A percentile compares a stretch with the other conserved stretches of the same genome.
These are phyloP conservation scores for Plasmodium falciparum DNA, from an alignment of 169 alveolate genomes.

Conservation along the genomic window DNA sequence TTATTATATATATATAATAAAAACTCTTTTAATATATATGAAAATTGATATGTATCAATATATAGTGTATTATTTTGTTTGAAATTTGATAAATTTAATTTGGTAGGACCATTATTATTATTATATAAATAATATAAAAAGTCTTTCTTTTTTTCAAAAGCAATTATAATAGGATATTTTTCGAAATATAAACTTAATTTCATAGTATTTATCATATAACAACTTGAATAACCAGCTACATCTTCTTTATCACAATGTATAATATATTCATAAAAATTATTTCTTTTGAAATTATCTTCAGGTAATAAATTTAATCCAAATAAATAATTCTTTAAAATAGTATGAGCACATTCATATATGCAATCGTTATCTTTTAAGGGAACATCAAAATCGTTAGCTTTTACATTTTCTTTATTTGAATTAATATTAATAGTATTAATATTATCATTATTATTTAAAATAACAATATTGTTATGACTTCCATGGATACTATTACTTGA, in stretches of 20 bases:
- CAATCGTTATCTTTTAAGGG: neutral
- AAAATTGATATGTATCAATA: slow-evolving; percentile 44
- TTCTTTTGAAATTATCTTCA: slow-evolving; percentile 27
- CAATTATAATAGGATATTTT: slow-evolving; percentile 49
- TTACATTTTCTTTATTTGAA: neutral
- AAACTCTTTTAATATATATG: slow-evolving; percentile 47
- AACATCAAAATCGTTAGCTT: neutral
- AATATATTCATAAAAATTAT: slow-evolving; percentile 49
- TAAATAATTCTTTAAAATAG: slow-evolving; percentile 32
- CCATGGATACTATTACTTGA: neutral
- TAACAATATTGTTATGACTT: neutral
- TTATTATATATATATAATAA: slow-evolving; percentile 8
- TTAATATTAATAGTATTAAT: neutral
- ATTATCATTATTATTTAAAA: slow-evolving; percentile 1
- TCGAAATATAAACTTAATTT: neutral
- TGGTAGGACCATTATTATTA: neutral
- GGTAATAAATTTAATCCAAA: slow-evolving; percentile 59
- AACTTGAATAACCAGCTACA: slow-evolving; percentile 5
- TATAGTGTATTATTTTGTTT: slow-evolving; percentile 25
- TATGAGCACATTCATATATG: slow-evolving; percentile 19
- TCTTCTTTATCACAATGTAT: slow-evolving; percentile 10
- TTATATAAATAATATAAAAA: slow-evolving; percentile 51
- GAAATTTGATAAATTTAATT: slow-evolving; percentile 20
- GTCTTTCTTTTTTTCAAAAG: slow-evolving; percentile 64
- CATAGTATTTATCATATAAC: slow-evolving; percentile 49